Conservation (phyloP, 202 grass and related monocot genomes). For the Bolboschoenoplectus hybrid region DNA sequence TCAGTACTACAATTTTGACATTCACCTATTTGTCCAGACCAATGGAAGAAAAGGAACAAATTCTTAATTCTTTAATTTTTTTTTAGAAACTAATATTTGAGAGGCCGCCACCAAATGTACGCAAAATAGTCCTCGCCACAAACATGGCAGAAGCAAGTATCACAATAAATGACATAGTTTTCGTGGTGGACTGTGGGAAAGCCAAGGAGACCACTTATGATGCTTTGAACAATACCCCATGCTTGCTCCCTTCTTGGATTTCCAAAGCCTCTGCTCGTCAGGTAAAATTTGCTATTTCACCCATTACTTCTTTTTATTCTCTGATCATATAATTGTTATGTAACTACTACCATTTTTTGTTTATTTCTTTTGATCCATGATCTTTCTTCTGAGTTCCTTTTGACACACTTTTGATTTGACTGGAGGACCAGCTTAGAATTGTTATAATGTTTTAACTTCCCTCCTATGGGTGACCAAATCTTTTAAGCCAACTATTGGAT, state of each 20-base stretch:
- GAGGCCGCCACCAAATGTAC: slow-evolving; percentile 78
- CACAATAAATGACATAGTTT: slow-evolving; percentile 98
- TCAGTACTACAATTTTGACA: slow-evolving; percentile 15
- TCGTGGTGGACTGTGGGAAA: slow-evolving; percentile 96
- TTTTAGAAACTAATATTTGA: slow-evolving; percentile 93
- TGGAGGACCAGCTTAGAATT: not conserved
- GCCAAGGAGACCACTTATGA: slow-evolving; percentile 99
- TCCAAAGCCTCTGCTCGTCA: slow-evolving; percentile 94
- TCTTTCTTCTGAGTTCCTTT: slow-evolving; percentile 2
- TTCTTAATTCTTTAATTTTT: slow-evolving; percentile 26
- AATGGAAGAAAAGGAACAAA: not conserved
- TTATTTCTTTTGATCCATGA: not conserved
- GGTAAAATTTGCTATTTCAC: slow-evolving; percentile 49
- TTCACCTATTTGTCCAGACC: not conserved
- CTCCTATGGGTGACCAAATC: slow-evolving; percentile 24
- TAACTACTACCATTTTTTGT: not conserved
- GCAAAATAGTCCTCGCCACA: slow-evolving; percentile 93
- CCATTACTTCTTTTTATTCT: slow-evolving; percentile 6
- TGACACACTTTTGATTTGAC: not conserved
- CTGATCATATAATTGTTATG: slow-evolving; percentile 2
- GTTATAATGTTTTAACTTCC: not conserved
- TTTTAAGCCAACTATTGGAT: slow-evolving; percentile 37
- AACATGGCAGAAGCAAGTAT: slow-evolving; percentile 99
- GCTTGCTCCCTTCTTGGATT: slow-evolving; percentile 99
- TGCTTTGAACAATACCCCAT: slow-evolving; percentile 98